These are phyloP conservation scores for Colletotrichum sp. DNA, from an alignment of 2,329 filamentous ascomycete species.

Conservation along the genomic window DNA sequence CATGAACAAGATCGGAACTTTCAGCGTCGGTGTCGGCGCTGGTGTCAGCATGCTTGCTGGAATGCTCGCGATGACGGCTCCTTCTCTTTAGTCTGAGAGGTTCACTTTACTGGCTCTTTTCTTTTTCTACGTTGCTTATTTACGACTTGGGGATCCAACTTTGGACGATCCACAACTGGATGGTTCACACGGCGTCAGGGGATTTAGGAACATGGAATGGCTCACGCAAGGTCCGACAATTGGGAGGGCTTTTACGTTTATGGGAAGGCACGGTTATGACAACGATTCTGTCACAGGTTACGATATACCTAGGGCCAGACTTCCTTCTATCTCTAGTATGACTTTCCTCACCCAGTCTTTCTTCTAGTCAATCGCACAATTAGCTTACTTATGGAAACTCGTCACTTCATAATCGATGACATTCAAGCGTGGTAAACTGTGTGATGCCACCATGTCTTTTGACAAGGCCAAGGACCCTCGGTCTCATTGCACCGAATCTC, in stretches of 20 bases:
- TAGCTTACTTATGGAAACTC: neutral
- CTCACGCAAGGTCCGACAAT: neutral
- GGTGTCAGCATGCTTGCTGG: constrained; percentile 8
- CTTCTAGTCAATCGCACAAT: neutral
- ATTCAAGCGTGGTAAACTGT: neutral
- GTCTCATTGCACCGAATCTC: neutral
- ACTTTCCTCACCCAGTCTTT: neutral
- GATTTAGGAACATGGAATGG: neutral
- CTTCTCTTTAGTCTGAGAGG: neutral
- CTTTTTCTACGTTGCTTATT: neutral
- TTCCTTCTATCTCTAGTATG: neutral
- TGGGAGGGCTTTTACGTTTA: neutral
- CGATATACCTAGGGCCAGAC: neutral
- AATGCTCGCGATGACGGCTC: constrained; percentile 7
- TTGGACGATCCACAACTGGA: neutral
- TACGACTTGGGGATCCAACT: neutral
- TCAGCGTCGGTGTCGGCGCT: neutral
- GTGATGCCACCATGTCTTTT: neutral
- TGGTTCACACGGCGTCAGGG: neutral
- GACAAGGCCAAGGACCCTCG: neutral
- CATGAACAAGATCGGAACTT: neutral
- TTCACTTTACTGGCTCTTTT: neutral
- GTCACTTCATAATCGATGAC: neutral
- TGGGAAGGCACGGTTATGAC: neutral
- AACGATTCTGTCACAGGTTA: neutral